A percentile compares a stretch with the other conserved stretches of the same genome.
phyloP scores from a whole-genome alignment of 1,139 yeast genomes.

The Sugiyamaella japonica region DNA sequence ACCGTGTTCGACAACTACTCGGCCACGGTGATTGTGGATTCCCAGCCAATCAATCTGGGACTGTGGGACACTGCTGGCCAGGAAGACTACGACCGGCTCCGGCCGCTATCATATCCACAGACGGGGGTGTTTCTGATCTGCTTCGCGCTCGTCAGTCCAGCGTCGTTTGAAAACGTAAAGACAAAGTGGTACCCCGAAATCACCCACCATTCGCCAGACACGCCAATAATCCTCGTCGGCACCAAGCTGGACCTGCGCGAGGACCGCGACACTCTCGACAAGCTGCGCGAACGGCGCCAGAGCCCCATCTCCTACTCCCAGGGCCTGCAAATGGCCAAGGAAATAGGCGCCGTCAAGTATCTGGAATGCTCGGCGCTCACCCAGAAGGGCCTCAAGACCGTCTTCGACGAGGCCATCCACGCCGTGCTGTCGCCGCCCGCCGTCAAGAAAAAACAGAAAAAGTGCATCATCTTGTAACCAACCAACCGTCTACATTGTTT shows the following conservation, averaged over 20 bases:
- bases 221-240: slow-evolving; percentile 76
- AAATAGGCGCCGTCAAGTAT: slow-evolving; percentile 68
- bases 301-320: slow-evolving; percentile 64
- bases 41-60: slow-evolving; percentile 77
- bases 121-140: slow-evolving; percentile 87
- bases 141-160: slow-evolving; percentile 81
- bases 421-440: slow-evolving; percentile 60
- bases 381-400: slow-evolving; percentile 73
- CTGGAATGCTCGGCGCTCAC: slow-evolving; percentile 94
- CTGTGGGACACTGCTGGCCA: slow-evolving; percentile 99
- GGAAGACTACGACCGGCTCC: slow-evolving; percentile 84
- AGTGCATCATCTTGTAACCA: slow-evolving; percentile 68
- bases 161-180: slow-evolving; percentile 72
- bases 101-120: slow-evolving; percentile 91
- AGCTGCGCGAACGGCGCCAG: slow-evolving; percentile 60
- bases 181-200: slow-evolving; percentile 85
- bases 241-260: slow-evolving; percentile 86
- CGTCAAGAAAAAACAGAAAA: slow-evolving; percentile 42
- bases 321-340: slow-evolving; percentile 67
- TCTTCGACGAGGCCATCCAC: slow-evolving; percentile 78
- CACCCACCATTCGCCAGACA: slow-evolving; percentile 80
- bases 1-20: slow-evolving; percentile 91
- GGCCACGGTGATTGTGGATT: slow-evolving; percentile 81
- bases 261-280: slow-evolving; percentile 72
- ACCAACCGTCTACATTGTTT: background rate